phyloP scores from a whole-genome alignment of 495 filamentous ascomycete species.

The Podospora didyma region DNA sequence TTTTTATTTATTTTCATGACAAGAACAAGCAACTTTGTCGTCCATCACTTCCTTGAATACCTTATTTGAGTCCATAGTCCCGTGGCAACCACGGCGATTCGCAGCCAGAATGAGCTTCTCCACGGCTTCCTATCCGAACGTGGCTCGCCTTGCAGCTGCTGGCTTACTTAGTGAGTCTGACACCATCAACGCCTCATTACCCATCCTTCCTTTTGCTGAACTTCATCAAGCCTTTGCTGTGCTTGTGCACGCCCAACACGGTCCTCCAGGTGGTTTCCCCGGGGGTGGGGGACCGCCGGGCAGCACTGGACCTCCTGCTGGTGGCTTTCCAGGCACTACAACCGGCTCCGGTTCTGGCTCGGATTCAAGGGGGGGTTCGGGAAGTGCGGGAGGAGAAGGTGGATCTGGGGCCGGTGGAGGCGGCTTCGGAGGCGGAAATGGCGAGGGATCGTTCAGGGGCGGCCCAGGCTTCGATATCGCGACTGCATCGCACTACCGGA shows the following conservation, averaged over 20 bases:
- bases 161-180: neutral
- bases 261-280: neutral
- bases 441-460: neutral
- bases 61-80: too few species aligned
- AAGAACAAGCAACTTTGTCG: too few species aligned
- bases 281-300: neutral
- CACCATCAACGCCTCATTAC: too few species aligned
- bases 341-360: neutral
- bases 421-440: neutral
- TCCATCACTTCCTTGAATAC: too few species aligned
- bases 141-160: neutral
- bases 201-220: neutral
- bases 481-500: constrained; percentile 18
- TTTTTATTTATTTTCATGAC: too few species aligned
- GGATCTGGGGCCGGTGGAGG: neutral
- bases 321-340: neutral
- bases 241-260: neutral
- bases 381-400: neutral
- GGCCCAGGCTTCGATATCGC: constrained; percentile 20
- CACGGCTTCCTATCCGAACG: neutral
- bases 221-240: neutral
- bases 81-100: neutral
- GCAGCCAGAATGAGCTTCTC: neutral
- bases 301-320: neutral
- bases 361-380: neutral